Evolutionary conservation across 2,329 filamentous ascomycete genomes (phyloP), one percentile per base, ranked within the genome.

Genomic region (Botrytis fabae): DNA sequence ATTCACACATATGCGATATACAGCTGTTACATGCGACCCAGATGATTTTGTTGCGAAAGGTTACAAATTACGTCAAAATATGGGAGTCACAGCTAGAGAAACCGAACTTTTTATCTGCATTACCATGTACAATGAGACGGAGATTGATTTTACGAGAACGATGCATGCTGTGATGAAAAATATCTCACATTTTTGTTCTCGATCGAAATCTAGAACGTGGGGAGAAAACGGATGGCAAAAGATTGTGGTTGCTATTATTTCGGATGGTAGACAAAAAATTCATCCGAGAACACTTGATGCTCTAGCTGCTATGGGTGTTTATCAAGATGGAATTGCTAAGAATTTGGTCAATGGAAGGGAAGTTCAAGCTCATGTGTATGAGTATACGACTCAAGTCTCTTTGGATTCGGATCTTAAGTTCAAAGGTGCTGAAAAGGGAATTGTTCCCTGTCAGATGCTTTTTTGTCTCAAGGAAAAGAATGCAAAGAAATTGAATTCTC

Each of bases 151-250:
- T 79, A 98, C 96, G 10, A 90, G 96, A 64, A 99, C 96, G 0
- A 98, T 99, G 95, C 94, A 98, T 82, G 96, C 95, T 72, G 93
- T 99, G 73, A 97, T 99, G 93, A 94, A 97, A 82, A 99, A 99
- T 81, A 95, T 99, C 79, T 91, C 93, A 22, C 96, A 98, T 82
- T 98, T 99, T 83, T 99, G 96, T 85, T 94, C 92, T 32, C 91
- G 96, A 70, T 92, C 91, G 71, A 95, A 96, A 82, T 97, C 94
- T 9, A 90, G 96, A 74, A 98, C 95, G 0, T 99, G 96, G 96
- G 97, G 96, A 57, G 97, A 97, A 78, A 90, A 93, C 70, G 96
- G 96, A 7, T 99, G 96, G 96, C 94, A 99, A 83, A 99, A 99
- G 85, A 98, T 99, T 80, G 96, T 99, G 0, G 95, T 99, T 0